phyloP scores from a whole-genome alignment of 2,329 filamentous ascomycete species.

The Tympanopsis confertula region DNA sequence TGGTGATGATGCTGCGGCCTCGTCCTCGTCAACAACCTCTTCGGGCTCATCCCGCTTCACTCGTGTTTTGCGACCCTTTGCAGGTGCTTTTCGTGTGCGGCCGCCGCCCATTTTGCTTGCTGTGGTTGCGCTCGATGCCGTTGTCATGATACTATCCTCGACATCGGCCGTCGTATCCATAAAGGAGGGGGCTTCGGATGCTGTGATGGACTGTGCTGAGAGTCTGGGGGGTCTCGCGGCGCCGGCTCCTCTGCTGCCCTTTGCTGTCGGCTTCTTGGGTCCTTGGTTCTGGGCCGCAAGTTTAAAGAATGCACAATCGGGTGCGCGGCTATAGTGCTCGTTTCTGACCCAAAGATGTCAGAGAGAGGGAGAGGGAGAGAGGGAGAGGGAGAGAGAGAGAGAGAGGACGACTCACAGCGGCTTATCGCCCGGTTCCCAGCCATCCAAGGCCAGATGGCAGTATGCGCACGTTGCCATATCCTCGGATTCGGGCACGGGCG shows the following conservation, averaged over 20 bases:
- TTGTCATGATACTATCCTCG: slow-evolving; percentile 50
- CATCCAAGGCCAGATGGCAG: slow-evolving; percentile 79
- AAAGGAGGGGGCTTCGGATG: slow-evolving; percentile 35
- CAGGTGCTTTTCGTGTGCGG: slow-evolving; percentile 40
- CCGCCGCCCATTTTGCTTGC: slow-evolving; percentile 36
- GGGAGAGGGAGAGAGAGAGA: slow-evolving; percentile 3
- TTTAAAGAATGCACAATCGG: slow-evolving; percentile 79
- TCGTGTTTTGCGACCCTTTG: slow-evolving; percentile 31
- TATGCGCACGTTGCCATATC: slow-evolving; percentile 89
- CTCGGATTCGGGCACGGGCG: slow-evolving; percentile 68
- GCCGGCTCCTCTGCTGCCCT: slow-evolving; percentile 37
- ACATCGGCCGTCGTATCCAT: slow-evolving; percentile 33
- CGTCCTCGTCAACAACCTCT: slow-evolving; percentile 29
- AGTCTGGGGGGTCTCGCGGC: slow-evolving; percentile 60
- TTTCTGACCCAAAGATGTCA: slow-evolving; percentile 39
- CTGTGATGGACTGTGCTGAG: slow-evolving; percentile 43
- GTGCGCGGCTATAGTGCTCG: slow-evolving; percentile 71
- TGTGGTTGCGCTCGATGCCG: slow-evolving; percentile 39
- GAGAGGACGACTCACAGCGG: slow-evolving; percentile 50
- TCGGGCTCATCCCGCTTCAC: slow-evolving; percentile 41
- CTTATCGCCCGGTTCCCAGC: slow-evolving; percentile 88
- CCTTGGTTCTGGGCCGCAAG: slow-evolving; percentile 35
- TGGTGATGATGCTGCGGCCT: slow-evolving; percentile 15
- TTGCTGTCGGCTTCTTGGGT: slow-evolving; percentile 40
- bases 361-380: background rate